Evolutionary conservation across 768 basidiomycete genomes (phyloP).

Genomic region (Suillus americanus): DNA sequence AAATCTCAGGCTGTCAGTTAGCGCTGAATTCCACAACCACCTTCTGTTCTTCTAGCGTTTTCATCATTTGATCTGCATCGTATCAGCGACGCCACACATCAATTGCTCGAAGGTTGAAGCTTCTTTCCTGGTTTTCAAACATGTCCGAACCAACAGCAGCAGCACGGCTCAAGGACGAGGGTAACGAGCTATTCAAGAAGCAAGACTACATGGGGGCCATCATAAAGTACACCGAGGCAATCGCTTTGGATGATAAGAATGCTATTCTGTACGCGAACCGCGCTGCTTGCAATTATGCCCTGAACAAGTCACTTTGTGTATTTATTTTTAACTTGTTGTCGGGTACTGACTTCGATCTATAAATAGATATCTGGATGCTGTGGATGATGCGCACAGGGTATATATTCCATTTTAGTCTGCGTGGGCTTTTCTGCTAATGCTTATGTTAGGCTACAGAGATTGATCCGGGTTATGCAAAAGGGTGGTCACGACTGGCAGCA

Average conservation of each 20-base stretch:
- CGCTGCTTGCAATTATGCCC: constrained; percentile 38
- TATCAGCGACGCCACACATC: not conserved
- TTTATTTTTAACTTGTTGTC: not conserved
- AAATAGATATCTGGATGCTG: constrained; percentile 9
- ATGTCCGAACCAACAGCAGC: constrained; percentile 6
- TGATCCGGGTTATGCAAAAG: constrained; percentile 42
- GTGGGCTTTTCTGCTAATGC: not conserved
- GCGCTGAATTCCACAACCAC: not conserved
- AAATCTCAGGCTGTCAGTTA: not conserved
- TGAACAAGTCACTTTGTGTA: constrained; percentile 31
- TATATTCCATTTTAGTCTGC: not conserved
- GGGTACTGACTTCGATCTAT: not conserved
- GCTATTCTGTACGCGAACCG: constrained; percentile 46
- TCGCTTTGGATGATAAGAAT: constrained; percentile 37
- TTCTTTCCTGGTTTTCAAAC: not conserved
- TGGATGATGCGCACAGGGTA: constrained; percentile 6
- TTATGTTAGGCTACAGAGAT: constrained; percentile 34
- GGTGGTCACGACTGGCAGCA: constrained; percentile 40
- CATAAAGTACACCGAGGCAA: constrained; percentile 42
- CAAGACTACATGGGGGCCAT: constrained; percentile 36
- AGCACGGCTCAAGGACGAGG: constrained; percentile 37
- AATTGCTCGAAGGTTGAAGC: not conserved
- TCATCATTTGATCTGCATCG: not conserved
- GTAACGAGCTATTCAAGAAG: constrained; percentile 38
- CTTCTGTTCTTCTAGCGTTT: not conserved